These are phyloP conservation scores for Scutellaria baicalensis DNA, from an alignment of 257 asterid genomes.

Conservation along the genomic window DNA sequence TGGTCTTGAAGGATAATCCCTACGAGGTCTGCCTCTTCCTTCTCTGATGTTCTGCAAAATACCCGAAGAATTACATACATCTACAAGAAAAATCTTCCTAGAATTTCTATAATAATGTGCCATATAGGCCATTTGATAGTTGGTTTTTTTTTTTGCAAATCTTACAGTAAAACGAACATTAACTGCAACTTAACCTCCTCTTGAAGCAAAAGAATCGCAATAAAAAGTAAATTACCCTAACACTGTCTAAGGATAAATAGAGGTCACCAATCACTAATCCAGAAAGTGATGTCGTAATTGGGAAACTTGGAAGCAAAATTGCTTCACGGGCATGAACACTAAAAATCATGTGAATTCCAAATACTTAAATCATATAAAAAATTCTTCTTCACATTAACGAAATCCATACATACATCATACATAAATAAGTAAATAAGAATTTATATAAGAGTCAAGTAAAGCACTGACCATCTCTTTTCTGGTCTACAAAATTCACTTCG, in stretches of 20 bases:
- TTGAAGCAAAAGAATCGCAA: background rate
- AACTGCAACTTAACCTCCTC: background rate
- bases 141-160: background rate
- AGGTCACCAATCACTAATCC: background rate
- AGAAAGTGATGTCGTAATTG: background rate
- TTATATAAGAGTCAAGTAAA: background rate
- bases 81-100: background rate
- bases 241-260: slow-evolving; percentile 2
- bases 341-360: background rate
- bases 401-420: background rate
- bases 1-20: slow-evolving; percentile 63
- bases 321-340: background rate
- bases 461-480: slow-evolving; percentile 26
- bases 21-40: slow-evolving; percentile 61
- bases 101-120: background rate
- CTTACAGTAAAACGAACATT: background rate
- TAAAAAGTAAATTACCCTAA: background rate
- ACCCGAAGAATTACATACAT: background rate
- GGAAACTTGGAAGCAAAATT: background rate
- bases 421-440: background rate
- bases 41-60: slow-evolving; percentile 59
- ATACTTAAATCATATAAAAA: background rate
- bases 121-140: background rate
- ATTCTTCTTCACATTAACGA: background rate
- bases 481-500: slow-evolving; percentile 9